Conservation (phyloP, 139 green algal species). For the Closterium sp. region DNA sequence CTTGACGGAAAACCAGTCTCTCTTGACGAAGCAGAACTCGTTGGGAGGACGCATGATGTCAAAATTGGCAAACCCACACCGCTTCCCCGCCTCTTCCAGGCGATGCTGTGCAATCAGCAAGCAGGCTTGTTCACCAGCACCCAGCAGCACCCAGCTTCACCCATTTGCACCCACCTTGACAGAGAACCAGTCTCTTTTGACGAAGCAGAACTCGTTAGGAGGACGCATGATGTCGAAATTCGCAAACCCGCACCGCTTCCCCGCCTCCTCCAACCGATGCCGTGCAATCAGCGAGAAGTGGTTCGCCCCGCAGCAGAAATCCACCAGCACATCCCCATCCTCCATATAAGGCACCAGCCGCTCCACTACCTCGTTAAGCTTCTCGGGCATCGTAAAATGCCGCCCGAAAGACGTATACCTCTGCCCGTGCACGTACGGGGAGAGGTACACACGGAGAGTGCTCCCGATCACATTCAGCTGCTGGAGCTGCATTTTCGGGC, state of each 20-base stretch:
- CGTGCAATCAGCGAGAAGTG: slow-evolving; percentile 47
- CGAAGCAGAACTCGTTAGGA: slow-evolving; percentile 9
- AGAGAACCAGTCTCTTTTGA: slow-evolving; percentile 4
- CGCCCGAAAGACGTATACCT: slow-evolving; percentile 68
- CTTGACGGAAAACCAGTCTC: background rate
- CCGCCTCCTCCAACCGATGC: slow-evolving; percentile 36
- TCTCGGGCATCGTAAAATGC: slow-evolving; percentile 59
- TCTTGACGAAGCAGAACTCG: slow-evolving; percentile 4
- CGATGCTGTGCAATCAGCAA: slow-evolving; percentile 11
- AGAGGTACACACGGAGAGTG: slow-evolving; percentile 52
- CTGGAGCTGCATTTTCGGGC: background rate
- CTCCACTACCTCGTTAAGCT: slow-evolving; percentile 46
- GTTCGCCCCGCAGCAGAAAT: slow-evolving; percentile 71
- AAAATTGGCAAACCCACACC: slow-evolving; percentile 48
- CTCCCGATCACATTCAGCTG: background rate
- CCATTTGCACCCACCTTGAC: background rate
- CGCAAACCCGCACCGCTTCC: slow-evolving; percentile 30
- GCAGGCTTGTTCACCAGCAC: slow-evolving; percentile 16
- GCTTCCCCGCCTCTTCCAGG: slow-evolving; percentile 37
- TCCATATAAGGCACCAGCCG: slow-evolving; percentile 37
- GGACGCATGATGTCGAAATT: slow-evolving; percentile 68
- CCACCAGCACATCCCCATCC: slow-evolving; percentile 59
- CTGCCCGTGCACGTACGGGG: slow-evolving; percentile 54
- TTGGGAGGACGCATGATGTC: slow-evolving; percentile 62
- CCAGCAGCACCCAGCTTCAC: too few relatives aligned